phyloP scores from a whole-genome alignment of 2,329 filamentous ascomycete genomes.

The Xylaria hypoxylon region DNA sequence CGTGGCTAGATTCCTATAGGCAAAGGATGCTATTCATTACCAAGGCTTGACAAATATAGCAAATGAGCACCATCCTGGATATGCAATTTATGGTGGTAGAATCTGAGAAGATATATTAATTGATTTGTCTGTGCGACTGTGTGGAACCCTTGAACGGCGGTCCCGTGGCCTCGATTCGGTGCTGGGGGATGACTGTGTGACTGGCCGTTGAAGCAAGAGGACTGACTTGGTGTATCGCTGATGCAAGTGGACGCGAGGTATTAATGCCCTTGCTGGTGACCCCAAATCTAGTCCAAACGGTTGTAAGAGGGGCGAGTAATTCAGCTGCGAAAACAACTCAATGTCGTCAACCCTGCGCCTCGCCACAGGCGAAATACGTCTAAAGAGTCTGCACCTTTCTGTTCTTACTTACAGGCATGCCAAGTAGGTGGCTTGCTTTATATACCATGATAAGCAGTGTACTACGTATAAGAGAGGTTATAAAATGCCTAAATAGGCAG shows the following conservation, averaged over 20 bases:
- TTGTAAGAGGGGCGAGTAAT: neutral
- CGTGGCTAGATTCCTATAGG: slow-evolving; percentile 9
- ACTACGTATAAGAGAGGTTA: slow-evolving; percentile 5
- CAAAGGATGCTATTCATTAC: slow-evolving; percentile 24
- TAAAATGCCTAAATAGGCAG: slow-evolving; percentile 7
- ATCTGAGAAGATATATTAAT: slow-evolving; percentile 27
- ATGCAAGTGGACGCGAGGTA: neutral
- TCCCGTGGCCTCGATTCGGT: slow-evolving; percentile 1
- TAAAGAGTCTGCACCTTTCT: neutral
- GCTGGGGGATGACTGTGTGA: slow-evolving; percentile 1
- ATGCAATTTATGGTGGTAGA: slow-evolving; percentile 19
- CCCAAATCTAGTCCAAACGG: neutral
- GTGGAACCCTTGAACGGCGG: neutral
- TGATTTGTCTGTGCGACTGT: slow-evolving; percentile 19
- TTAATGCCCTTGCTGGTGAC: slow-evolving; percentile 11
- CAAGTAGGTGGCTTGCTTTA: slow-evolving; percentile 2
- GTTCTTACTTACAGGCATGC: neutral
- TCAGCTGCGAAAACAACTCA: slow-evolving; percentile 19
- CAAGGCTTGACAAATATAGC: slow-evolving; percentile 27
- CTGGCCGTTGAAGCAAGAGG: neutral
- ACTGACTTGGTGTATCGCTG: neutral
- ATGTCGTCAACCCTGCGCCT: slow-evolving; percentile 2
- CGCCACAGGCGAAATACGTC: neutral
- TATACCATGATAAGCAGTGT: too few relatives aligned
- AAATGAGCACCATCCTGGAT: slow-evolving; percentile 2